phyloP scores from a whole-genome alignment of 148 eudicot species.

The Heliosperma pusillum region DNA sequence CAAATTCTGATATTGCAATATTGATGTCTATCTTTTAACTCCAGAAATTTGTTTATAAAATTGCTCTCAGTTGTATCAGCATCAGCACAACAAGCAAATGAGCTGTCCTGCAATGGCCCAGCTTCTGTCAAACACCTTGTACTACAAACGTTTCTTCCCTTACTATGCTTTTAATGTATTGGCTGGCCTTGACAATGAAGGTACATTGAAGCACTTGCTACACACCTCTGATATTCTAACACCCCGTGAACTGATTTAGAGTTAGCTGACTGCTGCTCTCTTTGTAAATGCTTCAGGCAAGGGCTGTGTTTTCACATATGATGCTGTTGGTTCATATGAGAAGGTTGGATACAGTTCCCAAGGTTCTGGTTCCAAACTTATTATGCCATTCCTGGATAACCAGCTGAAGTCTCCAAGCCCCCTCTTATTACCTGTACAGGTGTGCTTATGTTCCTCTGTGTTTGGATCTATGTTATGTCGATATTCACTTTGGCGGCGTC shows the following conservation, averaged over 20 bases:
- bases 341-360: slow-evolving; percentile 96
- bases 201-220: slow-evolving; percentile 24
- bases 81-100: slow-evolving; percentile 97
- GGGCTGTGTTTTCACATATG: slow-evolving; percentile 97
- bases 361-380: slow-evolving; percentile 91
- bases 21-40: background rate
- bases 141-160: slow-evolving; percentile 95
- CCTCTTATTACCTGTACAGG: slow-evolving; percentile 75
- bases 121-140: slow-evolving; percentile 93
- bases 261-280: background rate
- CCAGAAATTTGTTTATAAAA: background rate
- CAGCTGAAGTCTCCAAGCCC: slow-evolving; percentile 99
- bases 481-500: background rate
- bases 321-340: slow-evolving; percentile 98
- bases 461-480: background rate
- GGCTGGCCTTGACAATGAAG: slow-evolving; percentile 91
- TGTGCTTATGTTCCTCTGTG: slow-evolving; percentile 16
- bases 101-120: slow-evolving; percentile 98
- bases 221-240: background rate
- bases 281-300: slow-evolving; percentile 49
- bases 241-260: background rate
- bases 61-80: slow-evolving; percentile 69
- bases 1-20: background rate
- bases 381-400: slow-evolving; percentile 93
- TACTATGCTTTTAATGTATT: slow-evolving; percentile 88